Evolutionary conservation across 2,329 filamentous ascomycete species (phyloP), one percentile per base, ranked within the genome.

Genomic region (Alternaria arbusti): DNA sequence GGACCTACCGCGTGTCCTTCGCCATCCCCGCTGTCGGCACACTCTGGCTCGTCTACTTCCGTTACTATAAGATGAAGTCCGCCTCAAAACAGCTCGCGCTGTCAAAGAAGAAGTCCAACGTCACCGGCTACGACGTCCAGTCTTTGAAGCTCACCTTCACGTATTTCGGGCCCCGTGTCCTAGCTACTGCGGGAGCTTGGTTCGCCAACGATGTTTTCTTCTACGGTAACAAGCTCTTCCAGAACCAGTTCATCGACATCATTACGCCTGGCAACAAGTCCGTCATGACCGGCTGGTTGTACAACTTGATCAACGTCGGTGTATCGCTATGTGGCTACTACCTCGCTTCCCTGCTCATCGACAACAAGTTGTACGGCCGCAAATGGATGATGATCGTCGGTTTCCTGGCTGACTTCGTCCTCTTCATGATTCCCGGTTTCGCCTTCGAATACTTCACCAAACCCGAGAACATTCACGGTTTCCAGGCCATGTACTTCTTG

Each of bases 171-270:
- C 91, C 91, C 56, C 93, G 95, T 71, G 83, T 98, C 23, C 76
- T 97, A 20, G 95, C 95, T 54, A 97, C 95, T 20, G 90, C 94
- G 11, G 92, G 92, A 60, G 88, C 90, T 36, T 98, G 95, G 95
- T 98, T 95, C 82, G 92, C 90, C 84, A 98, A 98, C 81, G 95
- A 98, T 77, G 91, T 98, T 70, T 97, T 98, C 87, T 98, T 98
- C 86, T 98, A 98, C 84, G 95, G 95, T 73, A 97, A 97, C 90
- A 97, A 97, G 87, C 90, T 97, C 57, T 97, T 97, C 87, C 94
- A 97, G 83, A 88, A 87, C 66, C 88, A 95, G 78, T 97, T 97
- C 83, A 97, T 97, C 82, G 84, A 84, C 30, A 91, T 96, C 76
- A 90, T 97, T 70, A 91, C 90, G 58, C 86, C 89, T 57, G 82